A percentile compares a stretch with the other conserved stretches of the same genome.
phyloP scores from a whole-genome alignment of 1,139 yeast species.

The Hansenula sp. region DNA sequence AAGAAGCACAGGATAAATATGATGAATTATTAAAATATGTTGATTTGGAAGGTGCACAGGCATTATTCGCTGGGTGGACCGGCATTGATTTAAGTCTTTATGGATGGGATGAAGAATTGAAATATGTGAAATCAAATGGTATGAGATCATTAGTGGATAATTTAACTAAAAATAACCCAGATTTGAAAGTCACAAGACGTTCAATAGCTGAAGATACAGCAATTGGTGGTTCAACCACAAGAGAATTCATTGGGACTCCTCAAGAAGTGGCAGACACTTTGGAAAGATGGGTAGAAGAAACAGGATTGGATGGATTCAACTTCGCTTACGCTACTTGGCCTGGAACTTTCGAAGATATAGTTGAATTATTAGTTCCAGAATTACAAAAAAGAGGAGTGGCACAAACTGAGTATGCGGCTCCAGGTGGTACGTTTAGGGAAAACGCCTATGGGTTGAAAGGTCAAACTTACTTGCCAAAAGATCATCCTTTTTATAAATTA shows the following conservation, averaged over 20 bases:
- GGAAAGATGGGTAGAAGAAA: slow-evolving; percentile 28
- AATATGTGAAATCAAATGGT: slow-evolving; percentile 26
- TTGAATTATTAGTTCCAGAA: slow-evolving; percentile 31
- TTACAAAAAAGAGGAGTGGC: slow-evolving; percentile 29
- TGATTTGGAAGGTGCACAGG: slow-evolving; percentile 34
- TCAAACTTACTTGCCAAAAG: slow-evolving; percentile 19
- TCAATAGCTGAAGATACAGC: slow-evolving; percentile 22
- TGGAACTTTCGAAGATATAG: slow-evolving; percentile 29
- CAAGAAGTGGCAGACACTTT: slow-evolving; percentile 29
- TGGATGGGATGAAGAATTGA: slow-evolving; percentile 29
- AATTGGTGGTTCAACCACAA: slow-evolving; percentile 30
- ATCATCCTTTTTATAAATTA: slow-evolving; percentile 34
- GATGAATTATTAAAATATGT: slow-evolving; percentile 26
- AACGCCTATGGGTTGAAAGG: slow-evolving; percentile 25
- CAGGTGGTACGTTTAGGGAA: slow-evolving; percentile 20
- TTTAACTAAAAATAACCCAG: slow-evolving; percentile 25
- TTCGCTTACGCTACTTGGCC: slow-evolving; percentile 29
- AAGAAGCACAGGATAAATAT: slow-evolving; percentile 29
- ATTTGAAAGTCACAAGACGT: slow-evolving; percentile 25
- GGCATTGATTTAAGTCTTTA: slow-evolving; percentile 34
- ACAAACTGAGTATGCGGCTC: slow-evolving; percentile 27
- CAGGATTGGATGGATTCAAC: slow-evolving; percentile 35
- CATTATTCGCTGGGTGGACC: slow-evolving; percentile 34
- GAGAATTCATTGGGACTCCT: slow-evolving; percentile 27
- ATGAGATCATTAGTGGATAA: slow-evolving; percentile 24